Evolutionary conservation across 768 basidiomycete genomes (phyloP), one percentile per base, ranked within the genome.

Genomic region (Trametes elegans): DNA sequence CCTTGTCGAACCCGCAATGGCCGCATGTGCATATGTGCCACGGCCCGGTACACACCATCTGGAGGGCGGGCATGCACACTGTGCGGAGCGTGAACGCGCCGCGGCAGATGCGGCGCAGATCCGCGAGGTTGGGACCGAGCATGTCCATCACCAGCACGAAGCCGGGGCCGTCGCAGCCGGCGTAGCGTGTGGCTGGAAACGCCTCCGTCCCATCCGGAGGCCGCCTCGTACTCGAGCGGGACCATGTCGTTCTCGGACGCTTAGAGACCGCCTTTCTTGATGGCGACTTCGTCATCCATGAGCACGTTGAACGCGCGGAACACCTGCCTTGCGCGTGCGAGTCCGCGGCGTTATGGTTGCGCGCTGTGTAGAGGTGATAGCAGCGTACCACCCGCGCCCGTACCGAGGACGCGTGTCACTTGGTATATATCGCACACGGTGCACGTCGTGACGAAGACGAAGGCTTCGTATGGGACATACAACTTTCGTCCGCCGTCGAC

Each of bases 61-160:
- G 66, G 5, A 55, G 39, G 13, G 40, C 64, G 1, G 67, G 42
- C 63, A 67, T 62, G 11, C 56, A 43, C 9, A 66, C 53, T 3
- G 64, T 66, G 49, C 64, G 65, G 26, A 65, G 16, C 5, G 54
- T 29, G 18, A 68, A 50, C 13, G 31, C 31, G 0, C 59, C 54
- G 26, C 61, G 47, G 47, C 64, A 68, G 10, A 63, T n/a, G 13
- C 39, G 32, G 2, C 38, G 43, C 7, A 67, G 38, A 5, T 51
- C 36, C 26, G 61, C 48, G 6, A 68, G 57, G 19, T 46, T 52
- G 1, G 63, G 58, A 7, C 67, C 67, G 3, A 68, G 46, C 11
- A 43, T 32, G 18, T 68, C 66, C 48, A 67, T 56, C 8, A 64
- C 53, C 16, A 66, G 31, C 6, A 64, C 44, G 36, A 57, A 8